phyloP scores from a whole-genome alignment of 169 alveolate genomes.

The Neospora caninum region DNA sequence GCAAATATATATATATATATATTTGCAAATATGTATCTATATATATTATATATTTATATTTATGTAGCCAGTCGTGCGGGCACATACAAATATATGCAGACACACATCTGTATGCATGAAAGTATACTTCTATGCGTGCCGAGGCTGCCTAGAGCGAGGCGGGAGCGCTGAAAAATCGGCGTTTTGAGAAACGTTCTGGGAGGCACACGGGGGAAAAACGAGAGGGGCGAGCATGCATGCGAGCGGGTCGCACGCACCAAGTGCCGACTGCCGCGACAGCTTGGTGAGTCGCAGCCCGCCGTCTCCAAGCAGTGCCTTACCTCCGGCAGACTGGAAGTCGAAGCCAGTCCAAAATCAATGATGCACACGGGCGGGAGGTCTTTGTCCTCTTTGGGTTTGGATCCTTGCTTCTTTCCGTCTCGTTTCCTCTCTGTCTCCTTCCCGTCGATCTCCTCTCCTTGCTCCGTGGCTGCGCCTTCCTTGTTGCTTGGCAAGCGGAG shows the following conservation, averaged over 20 bases:
- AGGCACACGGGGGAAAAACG: too few relatives aligned
- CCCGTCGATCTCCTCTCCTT: not conserved
- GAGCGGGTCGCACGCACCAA: too few relatives aligned
- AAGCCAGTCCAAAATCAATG: constrained; percentile 88
- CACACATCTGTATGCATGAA: too few relatives aligned
- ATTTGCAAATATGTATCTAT: not conserved
- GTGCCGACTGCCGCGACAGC: too few relatives aligned
- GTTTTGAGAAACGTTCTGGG: too few relatives aligned
- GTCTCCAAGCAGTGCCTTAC: not conserved
- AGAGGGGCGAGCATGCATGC: too few relatives aligned
- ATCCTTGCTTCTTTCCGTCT: not conserved
- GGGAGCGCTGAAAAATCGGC: too few relatives aligned
- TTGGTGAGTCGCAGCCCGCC: too few relatives aligned
- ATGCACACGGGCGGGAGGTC: constrained; percentile 70
- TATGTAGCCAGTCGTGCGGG: not conserved
- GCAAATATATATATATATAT: not conserved
- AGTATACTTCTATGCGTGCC: too few relatives aligned
- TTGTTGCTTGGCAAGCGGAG: not conserved
- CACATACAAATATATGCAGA: not conserved
- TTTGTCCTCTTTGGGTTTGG: not conserved
- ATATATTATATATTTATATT: not conserved
- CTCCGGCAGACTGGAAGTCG: constrained; percentile 77
- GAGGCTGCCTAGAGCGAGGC: too few relatives aligned
- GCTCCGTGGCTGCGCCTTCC: too few relatives aligned
- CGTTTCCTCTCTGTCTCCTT: not conserved